Evolutionary conservation across 805 yeast species (phyloP), one percentile per base, ranked within the genome.

Genomic region (Wickerhamiella kurtzmanii): DNA sequence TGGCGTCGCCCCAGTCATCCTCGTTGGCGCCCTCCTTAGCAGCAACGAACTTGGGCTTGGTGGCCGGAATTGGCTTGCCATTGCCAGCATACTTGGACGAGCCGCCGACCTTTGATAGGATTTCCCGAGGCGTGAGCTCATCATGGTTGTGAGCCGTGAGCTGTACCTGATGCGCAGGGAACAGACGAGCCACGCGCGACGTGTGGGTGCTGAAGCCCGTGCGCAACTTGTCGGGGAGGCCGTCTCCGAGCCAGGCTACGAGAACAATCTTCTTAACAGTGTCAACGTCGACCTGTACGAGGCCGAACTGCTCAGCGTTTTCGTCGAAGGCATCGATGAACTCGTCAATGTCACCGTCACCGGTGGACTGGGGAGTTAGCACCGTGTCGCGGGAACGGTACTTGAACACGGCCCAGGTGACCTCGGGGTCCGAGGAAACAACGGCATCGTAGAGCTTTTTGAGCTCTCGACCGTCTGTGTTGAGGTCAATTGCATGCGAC

Each of bases 91-190:
- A 92, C 60, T 95, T 79, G 16, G 98, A 95, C 57, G 98, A 98
- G 2, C 97, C 83, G 32, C 97, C 96, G 43, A 92, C 79, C 53
- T 85, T 79, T 40, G 76, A 71, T 55, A 86, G 63, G 48, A 92
- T 74, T 50, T 82, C 94, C 21, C 72, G 72, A 40, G 82, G 82
- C 56, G 85, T 83, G 61, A 94, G 72, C 63, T 92, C 98, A 59
- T 87, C 95, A 39, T 75, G 70, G 60, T 85, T 94, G 66, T 97
- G 79, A n/a, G 97, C 97, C 43, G 96, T 87, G 54, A 92, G 79
- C 65, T 92, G 96, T 46, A 92, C 88, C 62, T 92, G 98, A 66
- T 89, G 92, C 42, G 95, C 94, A 36, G 59, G 61, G 53, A 69
- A 63, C 49, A 62, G 56, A 45, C 60, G 60, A 13, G 71, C 64